Conservation (phyloP, 176 grass and related monocot species). For the Aegilops bicornis region DNA sequence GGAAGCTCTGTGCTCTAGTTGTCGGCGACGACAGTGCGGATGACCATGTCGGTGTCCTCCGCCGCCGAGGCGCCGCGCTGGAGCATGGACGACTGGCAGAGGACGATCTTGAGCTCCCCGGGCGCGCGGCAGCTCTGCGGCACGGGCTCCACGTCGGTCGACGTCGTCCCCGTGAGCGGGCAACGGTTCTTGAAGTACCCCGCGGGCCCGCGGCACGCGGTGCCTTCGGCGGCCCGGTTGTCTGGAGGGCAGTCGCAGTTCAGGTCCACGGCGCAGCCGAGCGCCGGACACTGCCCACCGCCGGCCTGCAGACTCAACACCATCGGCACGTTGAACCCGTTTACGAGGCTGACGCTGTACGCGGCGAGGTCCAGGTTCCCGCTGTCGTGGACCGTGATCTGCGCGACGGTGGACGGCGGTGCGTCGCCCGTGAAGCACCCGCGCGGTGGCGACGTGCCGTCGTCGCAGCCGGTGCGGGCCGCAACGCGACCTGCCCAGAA, state of each 20-base stretch:
- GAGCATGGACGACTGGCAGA: slow-evolving; percentile 39
- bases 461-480: slow-evolving; percentile 44
- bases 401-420: slow-evolving; percentile 25
- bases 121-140: slow-evolving; percentile 49
- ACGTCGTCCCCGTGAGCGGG: slow-evolving; percentile 36
- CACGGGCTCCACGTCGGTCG: slow-evolving; percentile 42
- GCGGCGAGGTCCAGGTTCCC: slow-evolving; percentile 6
- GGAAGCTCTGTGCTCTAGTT: slow-evolving; percentile 10
- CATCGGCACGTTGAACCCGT: slow-evolving; percentile 60
- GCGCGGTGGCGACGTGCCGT: neutral
- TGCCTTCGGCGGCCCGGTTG: slow-evolving; percentile 31
- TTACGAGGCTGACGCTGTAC: slow-evolving; percentile 50
- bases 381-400: slow-evolving; percentile 38
- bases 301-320: slow-evolving; percentile 43
- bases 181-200: slow-evolving; percentile 38
- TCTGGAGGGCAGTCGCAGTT: slow-evolving; percentile 32
- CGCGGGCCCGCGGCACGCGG: slow-evolving; percentile 26
- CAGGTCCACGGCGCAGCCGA: slow-evolving; percentile 40
- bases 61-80: neutral
- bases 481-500: slow-evolving; percentile 43
- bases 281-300: slow-evolving; percentile 34
- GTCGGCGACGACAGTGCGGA: slow-evolving; percentile 33
- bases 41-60: slow-evolving; percentile 17
- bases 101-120: slow-evolving; percentile 49
- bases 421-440: slow-evolving; percentile 34